Base-by-base conservation (phyloP, 192 early-diverging fungal species). In the Coemansia sp. region DNA sequence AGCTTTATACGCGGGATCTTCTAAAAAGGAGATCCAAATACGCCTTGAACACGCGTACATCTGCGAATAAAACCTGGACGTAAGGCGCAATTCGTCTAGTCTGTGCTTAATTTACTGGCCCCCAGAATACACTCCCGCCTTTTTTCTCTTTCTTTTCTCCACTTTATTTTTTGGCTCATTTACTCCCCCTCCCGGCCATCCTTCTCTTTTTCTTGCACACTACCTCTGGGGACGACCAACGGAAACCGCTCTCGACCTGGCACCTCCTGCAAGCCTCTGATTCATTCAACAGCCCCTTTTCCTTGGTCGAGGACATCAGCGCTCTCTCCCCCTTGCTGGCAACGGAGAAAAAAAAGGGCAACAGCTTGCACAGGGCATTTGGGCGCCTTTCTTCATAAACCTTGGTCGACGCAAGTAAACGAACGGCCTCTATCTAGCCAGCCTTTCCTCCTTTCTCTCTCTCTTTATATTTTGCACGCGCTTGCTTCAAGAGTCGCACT, bases 151-250 rank as follows among this genome's bases (percentile, higher is more conserved):
- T 33, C 23, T 62, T 45, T 48, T n/a, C 41, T 58, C 24, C 43
- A 41, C 65, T 56, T 35, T 23, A 35, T 23, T 53, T 68, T 57
- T 68, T 21, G 5, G 21, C 39, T 55, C 53, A 45, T 55, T 57
- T 41, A 41, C 34, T 68, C 48, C 46, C 34, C 26, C 14, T 52
- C 56, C 57, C 23, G 11, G 39, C 62, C 6, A 10, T 26, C 51
- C 57, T n/a, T 41, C 18, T 59, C 49, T 49, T 68, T 52, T 24
- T 18, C 51, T 36, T 52, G 35, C 30, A 21, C 21, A 15, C 36
- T 23, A 11, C 23, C 23, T 53, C 24, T 26, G 51, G 51, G 51
- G 51, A 53, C 51, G 51, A 53, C 51, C 15, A 21, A 23, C 51
- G 39, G 35, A 48, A 36, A 41, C 46, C 9, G 51, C 51, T 53